Percentiles rank a stretch among this genome's conserved stretches.
phyloP scores from a whole-genome alignment of 1,284 basidiomycete species.

The Rhodotorula sp. region DNA sequence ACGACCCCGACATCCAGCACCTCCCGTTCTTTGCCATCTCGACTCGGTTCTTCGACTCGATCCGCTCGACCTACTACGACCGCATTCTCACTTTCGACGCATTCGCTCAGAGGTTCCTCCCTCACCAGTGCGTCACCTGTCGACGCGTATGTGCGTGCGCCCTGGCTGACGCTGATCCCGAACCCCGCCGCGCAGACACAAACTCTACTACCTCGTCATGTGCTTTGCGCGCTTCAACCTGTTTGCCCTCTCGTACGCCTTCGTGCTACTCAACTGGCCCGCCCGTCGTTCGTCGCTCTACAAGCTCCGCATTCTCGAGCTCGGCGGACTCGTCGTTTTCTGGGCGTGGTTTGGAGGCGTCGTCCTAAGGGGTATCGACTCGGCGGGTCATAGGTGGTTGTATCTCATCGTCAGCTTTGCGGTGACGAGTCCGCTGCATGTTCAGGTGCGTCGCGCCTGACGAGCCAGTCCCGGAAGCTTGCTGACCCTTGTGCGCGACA shows the following conservation, averaged over 20 bases:
- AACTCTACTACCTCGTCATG: constrained; percentile 89
- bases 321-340: constrained; percentile 67
- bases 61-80: constrained; percentile 95
- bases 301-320: constrained; percentile 55
- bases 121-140: constrained; percentile 60
- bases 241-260: constrained; percentile 81
- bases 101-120: constrained; percentile 65
- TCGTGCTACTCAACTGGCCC: constrained; percentile 61
- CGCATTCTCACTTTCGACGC: constrained; percentile 78
- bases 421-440: constrained; percentile 77
- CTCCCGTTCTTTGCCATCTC: constrained; percentile 96
- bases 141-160: too few relatives aligned
- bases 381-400: constrained; percentile 62
- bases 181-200: constrained; percentile 57
- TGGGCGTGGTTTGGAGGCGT: constrained; percentile 70
- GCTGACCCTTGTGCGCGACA: constrained; percentile 48
- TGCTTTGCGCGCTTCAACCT: constrained; percentile 93
- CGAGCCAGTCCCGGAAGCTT: constrained; percentile 41
- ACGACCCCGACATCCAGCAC: constrained; percentile 93
- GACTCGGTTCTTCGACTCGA: constrained; percentile 73
- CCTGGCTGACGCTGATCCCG: too few relatives aligned
- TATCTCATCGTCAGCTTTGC: constrained; percentile 78
- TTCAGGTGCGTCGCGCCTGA: constrained; percentile 60
- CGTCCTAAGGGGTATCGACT: constrained; percentile 63
- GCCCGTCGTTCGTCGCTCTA: constrained; percentile 49